These are phyloP conservation scores for Paraglomus occultum DNA, from an alignment of 192 early-diverging fungal genomes.

Conservation along the genomic window DNA sequence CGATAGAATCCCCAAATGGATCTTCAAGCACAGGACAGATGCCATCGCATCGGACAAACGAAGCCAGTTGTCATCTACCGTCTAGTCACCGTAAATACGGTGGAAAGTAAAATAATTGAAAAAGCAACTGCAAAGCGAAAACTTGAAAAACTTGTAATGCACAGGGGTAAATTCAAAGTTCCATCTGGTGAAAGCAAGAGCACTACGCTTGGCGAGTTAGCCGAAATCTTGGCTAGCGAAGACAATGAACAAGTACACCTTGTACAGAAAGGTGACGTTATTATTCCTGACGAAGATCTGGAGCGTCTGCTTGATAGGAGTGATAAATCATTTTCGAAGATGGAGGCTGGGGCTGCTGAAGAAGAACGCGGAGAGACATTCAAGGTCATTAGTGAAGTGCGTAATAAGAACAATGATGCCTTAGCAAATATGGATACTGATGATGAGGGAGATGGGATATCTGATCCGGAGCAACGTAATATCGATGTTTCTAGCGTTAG, in stretches of 20 bases:
- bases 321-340: constrained; percentile 40
- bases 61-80: constrained; percentile 91
- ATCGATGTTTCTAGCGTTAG: too few relatives aligned
- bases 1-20: constrained; percentile 96
- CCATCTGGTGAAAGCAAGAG: constrained; percentile 23
- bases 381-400: constrained; percentile 46
- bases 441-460: too few relatives aligned
- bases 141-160: constrained; percentile 94
- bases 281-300: constrained; percentile 58
- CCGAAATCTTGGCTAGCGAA: constrained; percentile 68
- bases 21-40: constrained; percentile 94
- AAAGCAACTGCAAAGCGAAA: constrained; percentile 80
- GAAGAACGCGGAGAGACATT: constrained; percentile 38
- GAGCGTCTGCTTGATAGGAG: constrained; percentile 56
- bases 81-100: constrained; percentile 78
- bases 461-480: too few relatives aligned
- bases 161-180: constrained; percentile 79
- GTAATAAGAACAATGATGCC: constrained; percentile 51
- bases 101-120: constrained; percentile 82
- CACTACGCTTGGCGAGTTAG: constrained; percentile 63
- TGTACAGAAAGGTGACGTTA: constrained; percentile 52
- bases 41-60: constrained; percentile 94
- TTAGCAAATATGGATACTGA: constrained; percentile 31
- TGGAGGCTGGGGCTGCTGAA: constrained; percentile 6
- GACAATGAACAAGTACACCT: constrained; percentile 66